These are phyloP conservation scores for Pelargonium fulgidum DNA, from an alignment of 441 rosid genomes.

Conservation along the genomic window DNA sequence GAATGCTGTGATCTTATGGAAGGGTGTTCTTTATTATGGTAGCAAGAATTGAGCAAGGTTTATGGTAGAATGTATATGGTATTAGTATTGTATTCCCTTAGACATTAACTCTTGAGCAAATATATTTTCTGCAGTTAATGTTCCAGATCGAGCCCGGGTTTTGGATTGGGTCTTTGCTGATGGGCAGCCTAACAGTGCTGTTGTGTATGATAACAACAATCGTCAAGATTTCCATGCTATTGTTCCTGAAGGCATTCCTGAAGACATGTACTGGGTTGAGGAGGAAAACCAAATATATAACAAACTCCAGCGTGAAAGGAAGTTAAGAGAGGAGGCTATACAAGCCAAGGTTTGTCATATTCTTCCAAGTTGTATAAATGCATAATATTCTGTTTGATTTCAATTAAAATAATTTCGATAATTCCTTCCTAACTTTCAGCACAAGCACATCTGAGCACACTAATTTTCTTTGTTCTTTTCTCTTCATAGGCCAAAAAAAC, in stretches of 20 bases:
- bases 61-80: conserved; percentile 8
- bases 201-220: conserved; percentile 66
- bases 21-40: neutral
- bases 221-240: conserved; percentile 70
- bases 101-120: conserved; percentile 16
- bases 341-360: conserved; percentile 59
- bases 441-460: conserved; percentile 6
- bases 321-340: conserved; percentile 59
- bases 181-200: conserved; percentile 72
- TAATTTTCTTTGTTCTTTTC: conserved; percentile 20
- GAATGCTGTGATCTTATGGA: neutral
- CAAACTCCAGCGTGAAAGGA: conserved; percentile 68
- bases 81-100: conserved; percentile 11
- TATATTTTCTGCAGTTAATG: conserved; percentile 46
- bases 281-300: conserved; percentile 52
- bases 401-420: neutral
- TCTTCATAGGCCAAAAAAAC: conserved; percentile 54
- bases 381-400: neutral
- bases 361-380: neutral
- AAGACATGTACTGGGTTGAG: conserved; percentile 67
- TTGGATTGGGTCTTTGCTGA: conserved; percentile 94
- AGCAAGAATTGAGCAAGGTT: neutral
- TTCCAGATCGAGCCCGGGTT: conserved; percentile 55
- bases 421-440: neutral
- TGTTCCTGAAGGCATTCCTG: conserved; percentile 45